These are phyloP conservation scores for Luzula sylvatica DNA, from an alignment of 176 grass and related monocot species.

Conservation along the genomic window DNA sequence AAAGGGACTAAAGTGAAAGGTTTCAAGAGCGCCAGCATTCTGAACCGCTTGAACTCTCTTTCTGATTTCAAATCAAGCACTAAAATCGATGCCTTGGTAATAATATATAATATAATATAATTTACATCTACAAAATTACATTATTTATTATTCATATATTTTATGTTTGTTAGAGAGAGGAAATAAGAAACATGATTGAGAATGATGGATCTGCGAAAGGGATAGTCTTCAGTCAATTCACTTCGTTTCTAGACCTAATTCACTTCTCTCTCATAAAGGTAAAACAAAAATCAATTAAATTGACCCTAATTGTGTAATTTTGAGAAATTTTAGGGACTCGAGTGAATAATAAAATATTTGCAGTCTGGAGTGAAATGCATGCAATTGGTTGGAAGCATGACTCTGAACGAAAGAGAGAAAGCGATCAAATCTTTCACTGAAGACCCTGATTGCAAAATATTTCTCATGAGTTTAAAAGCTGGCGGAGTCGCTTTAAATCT, in stretches of 20 bases:
- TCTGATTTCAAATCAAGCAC: constrained; percentile 72
- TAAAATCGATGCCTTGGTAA: constrained; percentile 87
- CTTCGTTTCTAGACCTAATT: constrained; percentile 93
- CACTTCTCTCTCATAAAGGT: constrained; percentile 57
- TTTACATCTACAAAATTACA: not conserved
- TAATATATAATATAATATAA: not conserved
- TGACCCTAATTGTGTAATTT: not conserved
- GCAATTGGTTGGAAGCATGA: constrained; percentile 77
- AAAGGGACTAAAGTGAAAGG: constrained; percentile 34
- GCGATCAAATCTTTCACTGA: constrained; percentile 73
- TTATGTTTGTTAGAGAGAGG: constrained; percentile 45
- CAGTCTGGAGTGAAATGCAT: constrained; percentile 81
- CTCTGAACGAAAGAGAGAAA: constrained; percentile 66
- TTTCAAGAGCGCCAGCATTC: constrained; percentile 63
- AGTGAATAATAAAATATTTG: constrained; percentile 10
- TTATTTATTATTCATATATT: not conserved
- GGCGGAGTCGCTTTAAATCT: constrained; percentile 93
- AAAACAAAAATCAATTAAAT: constrained; percentile 7
- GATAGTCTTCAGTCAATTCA: constrained; percentile 93
- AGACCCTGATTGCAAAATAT: constrained; percentile 68
- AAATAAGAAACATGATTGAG: constrained; percentile 86
- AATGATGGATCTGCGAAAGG: constrained; percentile 91
- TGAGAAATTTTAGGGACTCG: no score
- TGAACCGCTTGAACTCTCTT: constrained; percentile 51
- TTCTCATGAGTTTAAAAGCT: constrained; percentile 97